A percentile compares a stretch with the other conserved stretches of the same genome.
These are phyloP conservation scores for Nicotiana paniculata DNA, from an alignment of 257 asterid species.

Conservation along the genomic window DNA sequence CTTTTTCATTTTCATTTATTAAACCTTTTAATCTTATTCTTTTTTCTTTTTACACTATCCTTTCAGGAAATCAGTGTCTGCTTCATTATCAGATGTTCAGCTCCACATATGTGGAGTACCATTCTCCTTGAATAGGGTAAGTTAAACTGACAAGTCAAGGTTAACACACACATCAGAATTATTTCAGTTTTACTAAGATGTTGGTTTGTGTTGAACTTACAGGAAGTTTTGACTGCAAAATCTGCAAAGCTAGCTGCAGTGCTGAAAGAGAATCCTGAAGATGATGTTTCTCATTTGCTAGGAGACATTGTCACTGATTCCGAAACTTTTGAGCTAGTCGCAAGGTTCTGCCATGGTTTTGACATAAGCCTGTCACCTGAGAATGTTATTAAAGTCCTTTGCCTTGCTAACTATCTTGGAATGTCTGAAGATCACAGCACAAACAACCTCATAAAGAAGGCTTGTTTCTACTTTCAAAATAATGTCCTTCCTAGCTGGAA, in stretches of 20 bases:
- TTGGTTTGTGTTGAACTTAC: background rate
- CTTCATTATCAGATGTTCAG: conserved; percentile 36
- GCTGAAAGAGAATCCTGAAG: conserved; percentile 34
- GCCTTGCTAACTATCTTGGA: conserved; percentile 59
- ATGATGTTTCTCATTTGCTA: conserved; percentile 40
- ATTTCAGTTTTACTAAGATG: background rate
- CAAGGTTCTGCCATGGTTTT: conserved; percentile 78
- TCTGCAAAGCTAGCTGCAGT: conserved; percentile 45
- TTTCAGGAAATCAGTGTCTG: conserved; percentile 47
- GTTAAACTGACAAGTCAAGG: background rate
- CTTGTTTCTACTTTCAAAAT: conserved; percentile 36
- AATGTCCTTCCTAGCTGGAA: conserved; percentile 59
- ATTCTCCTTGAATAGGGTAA: conserved; percentile 46
- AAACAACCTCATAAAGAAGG: conserved; percentile 43
- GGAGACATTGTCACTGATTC: conserved; percentile 51
- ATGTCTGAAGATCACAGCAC: conserved; percentile 62
- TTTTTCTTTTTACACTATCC: background rate
- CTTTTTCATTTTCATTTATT: background rate
- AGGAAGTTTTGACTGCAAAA: conserved; percentile 61
- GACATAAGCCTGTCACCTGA: conserved; percentile 42
- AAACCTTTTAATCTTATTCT: background rate
- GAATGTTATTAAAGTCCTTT: conserved; percentile 46
- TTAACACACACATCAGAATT: background rate
- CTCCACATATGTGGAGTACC: conserved; percentile 43
- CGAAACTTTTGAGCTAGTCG: conserved; percentile 59